Evolutionary conservation across 176 grass and related monocot species (phyloP).

Genomic region (Oryza officinalis): DNA sequence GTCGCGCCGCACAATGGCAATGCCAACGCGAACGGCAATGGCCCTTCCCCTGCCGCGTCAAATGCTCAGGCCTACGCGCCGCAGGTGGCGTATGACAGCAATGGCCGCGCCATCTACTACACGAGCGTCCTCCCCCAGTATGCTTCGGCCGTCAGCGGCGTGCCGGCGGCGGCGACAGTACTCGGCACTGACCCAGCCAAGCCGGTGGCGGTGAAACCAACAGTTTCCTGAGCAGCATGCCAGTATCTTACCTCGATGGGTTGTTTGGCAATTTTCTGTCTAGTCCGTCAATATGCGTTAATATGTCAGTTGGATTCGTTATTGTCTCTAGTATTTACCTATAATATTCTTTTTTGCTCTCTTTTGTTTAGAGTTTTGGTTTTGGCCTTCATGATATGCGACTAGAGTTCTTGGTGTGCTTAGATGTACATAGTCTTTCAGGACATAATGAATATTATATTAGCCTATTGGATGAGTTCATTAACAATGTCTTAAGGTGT

Average conservation of each 20-base stretch:
- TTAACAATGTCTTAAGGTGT: slow-evolving; percentile 7
- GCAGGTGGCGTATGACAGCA: slow-evolving; percentile 72
- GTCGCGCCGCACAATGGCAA: slow-evolving; percentile 47
- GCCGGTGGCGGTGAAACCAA: slow-evolving; percentile 63
- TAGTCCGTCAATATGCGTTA: slow-evolving; percentile 44
- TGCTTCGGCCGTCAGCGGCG: slow-evolving; percentile 46
- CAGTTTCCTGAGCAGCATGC: slow-evolving; percentile 57
- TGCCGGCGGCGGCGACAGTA: slow-evolving; percentile 17
- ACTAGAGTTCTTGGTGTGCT: slow-evolving; percentile 56
- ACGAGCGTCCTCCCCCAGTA: slow-evolving; percentile 70
- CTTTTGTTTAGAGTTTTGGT: slow-evolving; percentile 44
- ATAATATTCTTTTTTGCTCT: slow-evolving; percentile 8
- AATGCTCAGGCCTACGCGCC: slow-evolving; percentile 37
- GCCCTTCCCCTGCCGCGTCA: slow-evolving; percentile 8
- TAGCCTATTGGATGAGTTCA: slow-evolving; percentile 45
- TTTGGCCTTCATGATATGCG: slow-evolving; percentile 38
- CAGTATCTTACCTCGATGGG: background rate
- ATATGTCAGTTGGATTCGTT: slow-evolving; percentile 58
- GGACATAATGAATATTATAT: slow-evolving; percentile 65
- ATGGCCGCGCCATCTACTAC: slow-evolving; percentile 83
- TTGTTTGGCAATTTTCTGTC: slow-evolving; percentile 51
- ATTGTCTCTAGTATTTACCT: slow-evolving; percentile 43
- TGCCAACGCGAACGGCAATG: slow-evolving; percentile 28
- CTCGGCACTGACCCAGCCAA: slow-evolving; percentile 52
- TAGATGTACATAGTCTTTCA: slow-evolving; percentile 57